Base-by-base conservation (phyloP, 176 grass and related monocot genomes). In the Luzula sylvatica region DNA sequence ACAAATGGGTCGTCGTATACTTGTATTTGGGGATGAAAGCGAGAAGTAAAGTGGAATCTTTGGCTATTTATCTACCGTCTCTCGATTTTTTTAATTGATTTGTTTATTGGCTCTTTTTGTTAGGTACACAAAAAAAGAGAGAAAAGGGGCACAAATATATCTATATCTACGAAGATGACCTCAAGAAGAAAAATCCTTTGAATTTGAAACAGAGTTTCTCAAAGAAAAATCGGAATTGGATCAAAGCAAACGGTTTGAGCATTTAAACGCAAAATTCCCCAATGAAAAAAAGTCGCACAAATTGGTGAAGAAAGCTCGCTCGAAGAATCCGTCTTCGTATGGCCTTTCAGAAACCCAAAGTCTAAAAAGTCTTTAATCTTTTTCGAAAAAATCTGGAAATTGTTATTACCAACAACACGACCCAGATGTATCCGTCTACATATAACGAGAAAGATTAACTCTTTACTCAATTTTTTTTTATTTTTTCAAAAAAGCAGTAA, bases 71-170 rank as follows among this genome's bases (percentile, higher is more conserved):
- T 35, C 30, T 35, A 35, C 30, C 30, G 5, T 20, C 14, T 27
- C 17, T 12, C 19, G 40, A 25, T 3, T 35, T 44, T 45, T 60
- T 17, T 9, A 23, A 46, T 49, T 20, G 24, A 20, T 48, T 64
- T 64, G 24, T 63, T 62, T 63, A 63, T 28, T 63, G 21, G 25
- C 40, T 6, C 40, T 63, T 51, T 48, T 26, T 28, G 59, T 63
- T 63, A 23, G 59, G 43, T 46, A 64, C 45, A 50, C 23, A 12
- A n/a, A 24, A 24, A 22, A 64, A 46, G 15, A 46, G 43, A 63
- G 15, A 46, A 63, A 48, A 63, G 19, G 17, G 18, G 28, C 19
- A 42, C 38, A 59, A 13, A 12, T 42, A 25, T 46, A 49, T 35
- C 30, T 7, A 35, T 35, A 35, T 35, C 30, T 9, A 23, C 1